A percentile compares a stretch with the other conserved stretches of the same genome.
Conservation (phyloP, 2,329 filamentous ascomycete species). For the Setomelanomma holmii region DNA sequence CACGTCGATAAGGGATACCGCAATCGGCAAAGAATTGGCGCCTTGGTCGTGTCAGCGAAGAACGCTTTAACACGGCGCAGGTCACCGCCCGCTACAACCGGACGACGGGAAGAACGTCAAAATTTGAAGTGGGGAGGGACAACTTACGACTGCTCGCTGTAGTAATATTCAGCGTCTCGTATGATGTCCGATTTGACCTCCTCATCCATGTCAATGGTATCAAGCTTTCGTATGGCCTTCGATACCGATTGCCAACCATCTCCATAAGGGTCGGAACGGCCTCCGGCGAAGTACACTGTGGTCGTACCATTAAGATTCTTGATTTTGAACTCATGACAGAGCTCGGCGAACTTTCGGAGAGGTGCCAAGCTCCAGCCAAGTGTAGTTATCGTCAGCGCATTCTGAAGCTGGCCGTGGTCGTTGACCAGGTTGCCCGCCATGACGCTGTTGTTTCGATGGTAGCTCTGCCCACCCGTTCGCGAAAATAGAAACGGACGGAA, state of each 20-base stretch:
- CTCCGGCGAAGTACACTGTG: constrained; percentile 34
- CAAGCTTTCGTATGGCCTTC: constrained; percentile 36
- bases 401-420: constrained; percentile 19
- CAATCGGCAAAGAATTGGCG: constrained; percentile 43
- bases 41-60: not conserved
- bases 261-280: constrained; percentile 10
- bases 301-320: constrained; percentile 30
- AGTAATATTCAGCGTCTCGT: constrained; percentile 47
- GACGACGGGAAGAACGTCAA: no score
- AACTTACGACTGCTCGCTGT: constrained; percentile 36
- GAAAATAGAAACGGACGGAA: constrained; percentile 37
- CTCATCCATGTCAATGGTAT: constrained; percentile 43
- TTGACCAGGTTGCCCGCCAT: constrained; percentile 6
- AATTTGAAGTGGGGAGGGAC: not conserved
- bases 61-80: no score
- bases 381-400: constrained; percentile 29
- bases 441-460: not conserved
- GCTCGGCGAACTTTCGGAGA: constrained; percentile 27
- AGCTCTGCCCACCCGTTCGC: constrained; percentile 13
- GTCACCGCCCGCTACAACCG: no score
- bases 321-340: constrained; percentile 31
- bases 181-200: constrained; percentile 37
- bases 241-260: constrained; percentile 29
- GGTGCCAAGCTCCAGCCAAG: constrained; percentile 38
- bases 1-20: constrained; percentile 44